Conservation (phyloP, 83 land plant genomes). For the Picea engelmannii region DNA sequence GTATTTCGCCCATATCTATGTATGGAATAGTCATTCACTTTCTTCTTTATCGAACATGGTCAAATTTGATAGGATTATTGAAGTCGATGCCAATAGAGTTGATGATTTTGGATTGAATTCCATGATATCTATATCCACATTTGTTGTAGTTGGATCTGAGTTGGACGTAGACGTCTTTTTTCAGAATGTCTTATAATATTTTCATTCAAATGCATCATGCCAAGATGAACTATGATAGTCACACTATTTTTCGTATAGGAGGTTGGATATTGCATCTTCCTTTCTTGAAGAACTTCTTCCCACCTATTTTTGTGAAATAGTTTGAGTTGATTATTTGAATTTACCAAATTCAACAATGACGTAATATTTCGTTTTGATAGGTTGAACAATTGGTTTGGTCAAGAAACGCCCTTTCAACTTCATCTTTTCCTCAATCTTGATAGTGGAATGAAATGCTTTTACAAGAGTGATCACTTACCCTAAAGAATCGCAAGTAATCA, state of each 20-base stretch:
- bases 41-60: too few relatives aligned
- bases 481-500: too few relatives aligned
- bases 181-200: not conserved
- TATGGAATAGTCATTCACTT: too few relatives aligned
- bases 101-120: too few relatives aligned
- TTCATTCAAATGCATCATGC: not conserved
- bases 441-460: not conserved
- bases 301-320: not conserved
- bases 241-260: not conserved
- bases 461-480: not conserved
- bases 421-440: not conserved
- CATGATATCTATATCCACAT: not conserved
- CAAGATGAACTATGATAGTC: not conserved
- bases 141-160: not conserved
- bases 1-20: too few relatives aligned
- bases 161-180: not conserved
- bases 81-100: too few relatives aligned
- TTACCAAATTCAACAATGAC: not conserved
- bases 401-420: not conserved
- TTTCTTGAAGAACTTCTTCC: not conserved
- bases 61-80: too few relatives aligned
- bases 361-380: too few relatives aligned
- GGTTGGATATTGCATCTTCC: not conserved
- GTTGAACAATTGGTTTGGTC: not conserved
- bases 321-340: not conserved